phyloP scores from a whole-genome alignment of 768 basidiomycete species.

The Mycena rosella region DNA sequence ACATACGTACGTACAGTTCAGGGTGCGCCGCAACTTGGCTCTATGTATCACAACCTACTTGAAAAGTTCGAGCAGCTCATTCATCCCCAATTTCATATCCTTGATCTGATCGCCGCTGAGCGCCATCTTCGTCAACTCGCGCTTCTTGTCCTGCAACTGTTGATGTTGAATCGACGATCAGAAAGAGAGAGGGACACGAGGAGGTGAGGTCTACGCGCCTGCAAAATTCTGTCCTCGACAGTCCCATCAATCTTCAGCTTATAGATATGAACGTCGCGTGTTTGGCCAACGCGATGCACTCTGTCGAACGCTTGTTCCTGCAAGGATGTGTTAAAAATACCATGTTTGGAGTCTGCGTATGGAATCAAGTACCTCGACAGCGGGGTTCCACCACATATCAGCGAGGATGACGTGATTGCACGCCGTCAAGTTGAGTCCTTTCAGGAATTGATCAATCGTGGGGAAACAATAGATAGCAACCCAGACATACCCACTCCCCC shows the following conservation, averaged over 20 bases:
- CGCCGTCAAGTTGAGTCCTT: slow-evolving; percentile 90
- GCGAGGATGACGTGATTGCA: slow-evolving; percentile 96
- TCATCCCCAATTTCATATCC: slow-evolving; percentile 83
- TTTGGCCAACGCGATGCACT: slow-evolving; percentile 92
- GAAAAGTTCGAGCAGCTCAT: slow-evolving; percentile 89
- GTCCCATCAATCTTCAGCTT: slow-evolving; percentile 90
- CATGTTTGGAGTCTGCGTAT: slow-evolving; percentile 3
- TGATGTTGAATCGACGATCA: not conserved
- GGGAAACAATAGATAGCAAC: slow-evolving; percentile 4
- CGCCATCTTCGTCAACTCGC: slow-evolving; percentile 84
- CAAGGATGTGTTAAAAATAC: not conserved
- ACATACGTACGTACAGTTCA: too few relatives aligned
- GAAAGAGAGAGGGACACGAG: not conserved
- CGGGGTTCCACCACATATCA: slow-evolving; percentile 97
- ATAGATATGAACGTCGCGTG: slow-evolving; percentile 86
- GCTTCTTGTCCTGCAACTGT: slow-evolving; percentile 91
- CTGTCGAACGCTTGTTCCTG: slow-evolving; percentile 94
- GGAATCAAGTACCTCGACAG: slow-evolving; percentile 67
- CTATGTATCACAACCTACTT: slow-evolving; percentile 38
- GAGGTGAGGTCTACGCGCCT: slow-evolving; percentile 55
- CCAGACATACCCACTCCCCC: slow-evolving; percentile 80
- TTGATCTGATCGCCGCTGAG: slow-evolving; percentile 89
- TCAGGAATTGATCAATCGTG: slow-evolving; percentile 6
- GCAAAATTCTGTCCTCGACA: slow-evolving; percentile 88
- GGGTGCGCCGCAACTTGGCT: too few relatives aligned